phyloP scores from a whole-genome alignment of 352 stramenopile species.

The Halophytophthora polymorphica region DNA sequence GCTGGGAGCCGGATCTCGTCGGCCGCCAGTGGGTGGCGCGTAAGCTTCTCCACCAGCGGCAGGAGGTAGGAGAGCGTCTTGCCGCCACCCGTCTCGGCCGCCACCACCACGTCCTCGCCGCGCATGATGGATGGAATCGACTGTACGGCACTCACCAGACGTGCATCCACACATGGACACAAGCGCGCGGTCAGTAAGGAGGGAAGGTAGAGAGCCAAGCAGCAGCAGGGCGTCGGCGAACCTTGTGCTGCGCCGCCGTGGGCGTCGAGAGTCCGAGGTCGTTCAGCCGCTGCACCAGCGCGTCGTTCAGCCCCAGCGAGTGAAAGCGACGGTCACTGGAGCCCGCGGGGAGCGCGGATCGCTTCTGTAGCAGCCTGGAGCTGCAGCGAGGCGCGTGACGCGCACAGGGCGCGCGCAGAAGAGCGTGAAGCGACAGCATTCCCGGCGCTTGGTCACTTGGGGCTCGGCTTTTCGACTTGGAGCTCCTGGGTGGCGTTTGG shows the following conservation, averaged over 20 bases:
- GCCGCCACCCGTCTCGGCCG: slow-evolving; percentile 92
- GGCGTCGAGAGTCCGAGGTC: slow-evolving; percentile 37
- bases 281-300: slow-evolving; percentile 33
- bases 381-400: not conserved
- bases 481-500: too few relatives aligned
- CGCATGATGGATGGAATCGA: slow-evolving; percentile 56
- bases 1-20: slow-evolving; percentile 44
- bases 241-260: slow-evolving; percentile 48
- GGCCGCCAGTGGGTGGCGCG: slow-evolving; percentile 24
- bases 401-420: not conserved
- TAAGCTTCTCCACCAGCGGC: slow-evolving; percentile 68
- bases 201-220: not conserved
- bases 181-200: not conserved
- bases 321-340: slow-evolving; percentile 39
- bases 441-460: too few relatives aligned
- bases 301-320: slow-evolving; percentile 42
- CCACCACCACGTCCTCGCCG: slow-evolving; percentile 88
- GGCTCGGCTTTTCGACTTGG: too few relatives aligned
- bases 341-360: not conserved
- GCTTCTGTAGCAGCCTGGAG: slow-evolving; percentile 2
- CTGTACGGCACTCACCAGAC: slow-evolving; percentile 4
- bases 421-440: slow-evolving; percentile 11
- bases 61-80: slow-evolving; percentile 97
- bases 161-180: not conserved
- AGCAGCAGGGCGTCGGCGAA: slow-evolving; percentile 1